Percentiles rank a stretch among this genome's conserved stretches.
These are phyloP conservation scores for Phoma sp. DNA, from an alignment of 2,329 filamentous ascomycete species.

Conservation along the genomic window DNA sequence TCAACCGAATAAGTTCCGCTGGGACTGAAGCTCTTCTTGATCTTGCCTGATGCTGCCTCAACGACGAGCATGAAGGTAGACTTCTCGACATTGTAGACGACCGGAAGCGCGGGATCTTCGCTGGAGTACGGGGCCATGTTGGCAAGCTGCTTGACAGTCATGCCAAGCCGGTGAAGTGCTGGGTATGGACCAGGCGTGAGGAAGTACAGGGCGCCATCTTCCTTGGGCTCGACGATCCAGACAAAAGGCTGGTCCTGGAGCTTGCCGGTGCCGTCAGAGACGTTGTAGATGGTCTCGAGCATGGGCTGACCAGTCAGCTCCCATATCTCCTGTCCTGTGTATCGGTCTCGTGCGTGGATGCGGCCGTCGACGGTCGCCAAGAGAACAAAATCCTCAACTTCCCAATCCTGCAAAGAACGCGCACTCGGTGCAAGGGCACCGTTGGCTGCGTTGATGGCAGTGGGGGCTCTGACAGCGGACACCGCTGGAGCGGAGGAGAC, in stretches of 20 bases:
- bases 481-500: slow-evolving; percentile 76
- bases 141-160: slow-evolving; percentile 86
- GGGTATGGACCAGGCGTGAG: slow-evolving; percentile 72
- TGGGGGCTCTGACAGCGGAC: slow-evolving; percentile 92
- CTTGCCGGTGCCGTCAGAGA: slow-evolving; percentile 47
- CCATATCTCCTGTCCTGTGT: slow-evolving; percentile 85
- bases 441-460: slow-evolving; percentile 61
- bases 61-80: slow-evolving; percentile 88
- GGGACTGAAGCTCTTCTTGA: slow-evolving; percentile 84
- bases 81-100: slow-evolving; percentile 91
- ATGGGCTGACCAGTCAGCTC: slow-evolving; percentile 84
- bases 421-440: slow-evolving; percentile 68
- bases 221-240: slow-evolving; percentile 93
- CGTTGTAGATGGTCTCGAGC: slow-evolving; percentile 84
- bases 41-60: slow-evolving; percentile 81
- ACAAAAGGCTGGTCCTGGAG: slow-evolving; percentile 78
- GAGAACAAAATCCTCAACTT: slow-evolving; percentile 99
- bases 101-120: slow-evolving; percentile 66
- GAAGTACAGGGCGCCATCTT: slow-evolving; percentile 85
- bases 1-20: slow-evolving; percentile 71
- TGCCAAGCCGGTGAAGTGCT: slow-evolving; percentile 69
- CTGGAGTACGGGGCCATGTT: slow-evolving; percentile 79
- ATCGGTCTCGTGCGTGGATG: slow-evolving; percentile 87
- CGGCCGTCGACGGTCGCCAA: slow-evolving; percentile 99
- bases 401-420: slow-evolving; percentile 98